Percentiles rank a stretch among this genome's conserved stretches.
Evolutionary conservation across 768 basidiomycete species (phyloP).

Genomic region (Russula olivacea): DNA sequence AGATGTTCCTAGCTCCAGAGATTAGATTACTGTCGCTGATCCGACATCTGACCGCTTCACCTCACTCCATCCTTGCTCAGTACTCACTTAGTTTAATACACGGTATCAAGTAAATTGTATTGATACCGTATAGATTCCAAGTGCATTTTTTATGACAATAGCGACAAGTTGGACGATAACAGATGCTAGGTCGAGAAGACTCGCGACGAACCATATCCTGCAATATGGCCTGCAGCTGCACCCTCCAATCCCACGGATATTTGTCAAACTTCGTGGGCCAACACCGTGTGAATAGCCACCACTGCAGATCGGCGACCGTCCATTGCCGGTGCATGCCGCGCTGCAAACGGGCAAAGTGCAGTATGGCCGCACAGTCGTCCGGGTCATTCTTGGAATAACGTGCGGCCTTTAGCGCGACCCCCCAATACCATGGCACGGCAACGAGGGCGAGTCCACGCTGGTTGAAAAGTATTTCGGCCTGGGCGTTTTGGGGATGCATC

Average conservation of each 20-base stretch:
- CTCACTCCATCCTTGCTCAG: too few relatives aligned
- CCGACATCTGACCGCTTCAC: too few relatives aligned
- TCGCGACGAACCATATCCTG: too few relatives aligned
- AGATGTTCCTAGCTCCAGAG: too few relatives aligned
- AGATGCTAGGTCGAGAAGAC: too few relatives aligned
- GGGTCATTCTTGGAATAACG: constrained; percentile 60
- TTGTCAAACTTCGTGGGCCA: constrained; percentile 56
- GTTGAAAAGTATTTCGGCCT: constrained; percentile 49
- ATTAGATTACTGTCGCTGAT: too few relatives aligned
- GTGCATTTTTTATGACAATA: too few relatives aligned
- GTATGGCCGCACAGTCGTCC: constrained; percentile 56
- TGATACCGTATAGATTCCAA: too few relatives aligned
- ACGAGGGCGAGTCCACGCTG: constrained; percentile 50
- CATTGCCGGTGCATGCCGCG: constrained; percentile 43
- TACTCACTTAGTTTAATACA: too few relatives aligned
- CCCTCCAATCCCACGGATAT: constrained; percentile 42
- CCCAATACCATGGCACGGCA: constrained; percentile 67
- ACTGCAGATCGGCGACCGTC: constrained; percentile 48
- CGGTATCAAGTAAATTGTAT: too few relatives aligned
- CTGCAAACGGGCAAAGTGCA: constrained; percentile 52
- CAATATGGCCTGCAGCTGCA: constrained; percentile 36
- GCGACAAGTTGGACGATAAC: too few relatives aligned
- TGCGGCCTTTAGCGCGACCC: constrained; percentile 67
- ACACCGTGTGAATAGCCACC: constrained; percentile 52
- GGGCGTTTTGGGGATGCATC: constrained; percentile 38